phyloP scores from a whole-genome alignment of 1,139 yeast species.

The Suhomyces kunorum region DNA sequence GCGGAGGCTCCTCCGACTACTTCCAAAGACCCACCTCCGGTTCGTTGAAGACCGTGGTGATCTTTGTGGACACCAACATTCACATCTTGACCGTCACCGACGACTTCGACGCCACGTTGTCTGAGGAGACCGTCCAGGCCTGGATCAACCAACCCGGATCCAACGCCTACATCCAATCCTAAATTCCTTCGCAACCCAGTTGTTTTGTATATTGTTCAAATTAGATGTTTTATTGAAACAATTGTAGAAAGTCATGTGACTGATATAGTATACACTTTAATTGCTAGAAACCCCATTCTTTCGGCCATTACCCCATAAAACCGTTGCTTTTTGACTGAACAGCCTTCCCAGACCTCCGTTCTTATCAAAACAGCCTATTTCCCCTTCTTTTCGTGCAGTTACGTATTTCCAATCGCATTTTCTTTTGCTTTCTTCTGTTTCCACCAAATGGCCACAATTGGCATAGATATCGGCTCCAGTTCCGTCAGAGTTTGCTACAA shows the following conservation, averaged over 20 bases:
- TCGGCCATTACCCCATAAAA: no score
- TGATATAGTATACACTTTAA: neutral
- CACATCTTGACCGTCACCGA: constrained; percentile 62
- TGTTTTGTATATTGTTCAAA: constrained; percentile 5
- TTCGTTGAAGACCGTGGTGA: constrained; percentile 86
- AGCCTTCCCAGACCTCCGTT: no score
- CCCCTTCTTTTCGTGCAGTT: neutral
- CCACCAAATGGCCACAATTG: constrained; percentile 25
- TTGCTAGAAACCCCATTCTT: no score
- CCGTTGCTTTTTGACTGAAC: no score
- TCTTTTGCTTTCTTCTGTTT: neutral
- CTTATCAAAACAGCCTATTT: no score
- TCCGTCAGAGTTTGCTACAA: constrained; percentile 42
- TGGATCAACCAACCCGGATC: constrained; percentile 61
- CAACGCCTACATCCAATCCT: constrained; percentile 29
- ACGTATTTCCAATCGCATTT: no score
- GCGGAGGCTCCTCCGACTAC: constrained; percentile 89
- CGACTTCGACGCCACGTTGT: constrained; percentile 56
- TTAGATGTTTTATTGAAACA: constrained; percentile 6
- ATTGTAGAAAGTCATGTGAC: neutral
- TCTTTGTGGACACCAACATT: constrained; percentile 58
- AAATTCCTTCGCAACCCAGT: neutral
- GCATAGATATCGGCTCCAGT: constrained; percentile 58
- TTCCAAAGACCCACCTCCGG: constrained; percentile 78
- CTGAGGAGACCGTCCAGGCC: constrained; percentile 49